Percentiles rank a stretch among this genome's conserved stretches.
These are phyloP conservation scores for Metschnikowia aberdeeniae DNA, from an alignment of 805 yeast species.

Conservation along the genomic window DNA sequence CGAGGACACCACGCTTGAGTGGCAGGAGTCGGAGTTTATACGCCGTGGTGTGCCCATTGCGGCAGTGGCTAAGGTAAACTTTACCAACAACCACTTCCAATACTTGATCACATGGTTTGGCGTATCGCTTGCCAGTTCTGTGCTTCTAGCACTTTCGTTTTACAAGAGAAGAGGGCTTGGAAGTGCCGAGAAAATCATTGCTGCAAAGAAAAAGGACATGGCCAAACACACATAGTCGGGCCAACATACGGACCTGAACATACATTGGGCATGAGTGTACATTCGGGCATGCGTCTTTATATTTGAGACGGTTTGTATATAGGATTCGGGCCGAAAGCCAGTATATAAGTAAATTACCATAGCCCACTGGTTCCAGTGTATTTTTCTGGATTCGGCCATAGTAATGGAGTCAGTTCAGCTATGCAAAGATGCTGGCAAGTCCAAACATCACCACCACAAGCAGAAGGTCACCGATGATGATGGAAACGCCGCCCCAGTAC, in stretches of 20 bases:
- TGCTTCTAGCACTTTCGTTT: conserved; percentile 47
- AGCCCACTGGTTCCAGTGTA: too few species aligned
- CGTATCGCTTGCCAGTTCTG: conserved; percentile 65
- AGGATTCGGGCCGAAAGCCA: too few species aligned
- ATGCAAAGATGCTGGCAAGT: conserved; percentile 21
- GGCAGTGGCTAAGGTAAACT: conserved; percentile 69
- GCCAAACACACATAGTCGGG: conserved; percentile 15
- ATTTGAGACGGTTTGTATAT: too few species aligned
- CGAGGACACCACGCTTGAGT: conserved; percentile 33
- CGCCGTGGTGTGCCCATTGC: conserved; percentile 91
- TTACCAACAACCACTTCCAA: conserved; percentile 86
- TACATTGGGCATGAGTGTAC: too few species aligned
- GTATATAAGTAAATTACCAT: too few species aligned
- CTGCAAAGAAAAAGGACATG: conserved; percentile 39
- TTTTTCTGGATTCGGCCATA: too few species aligned
- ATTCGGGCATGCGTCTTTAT: too few species aligned
- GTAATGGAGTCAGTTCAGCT: too few species aligned
- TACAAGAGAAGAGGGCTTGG: conserved; percentile 27
- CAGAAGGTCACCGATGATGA: conserved; percentile 35
- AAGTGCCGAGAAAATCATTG: conserved; percentile 38
- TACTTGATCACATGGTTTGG: conserved; percentile 96
- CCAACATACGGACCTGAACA: too few species aligned
- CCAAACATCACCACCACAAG: conserved; percentile 39
- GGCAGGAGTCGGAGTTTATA: conserved; percentile 51
- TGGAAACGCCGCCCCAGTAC: conserved; percentile 36